Evolutionary conservation across 2,329 filamentous ascomycete genomes (phyloP).

Genomic region (Rhexocercosporidium sp.): DNA sequence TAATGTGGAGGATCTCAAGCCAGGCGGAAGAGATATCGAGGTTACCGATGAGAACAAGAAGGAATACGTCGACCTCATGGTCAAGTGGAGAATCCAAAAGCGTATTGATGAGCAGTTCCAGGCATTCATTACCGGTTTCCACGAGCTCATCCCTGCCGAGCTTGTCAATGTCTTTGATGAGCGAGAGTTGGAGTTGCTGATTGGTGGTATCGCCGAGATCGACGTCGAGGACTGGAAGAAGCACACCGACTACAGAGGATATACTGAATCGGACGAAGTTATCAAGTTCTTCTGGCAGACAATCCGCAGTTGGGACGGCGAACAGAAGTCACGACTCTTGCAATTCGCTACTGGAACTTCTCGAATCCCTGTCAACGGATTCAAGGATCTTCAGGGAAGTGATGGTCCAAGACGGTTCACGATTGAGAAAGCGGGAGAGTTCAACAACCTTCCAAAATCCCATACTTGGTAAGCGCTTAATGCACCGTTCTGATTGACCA

Average conservation of each 20-base stretch:
- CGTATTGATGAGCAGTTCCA: conserved; percentile 98
- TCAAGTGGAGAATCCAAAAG: conserved; percentile 99
- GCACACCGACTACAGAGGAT: conserved; percentile 98
- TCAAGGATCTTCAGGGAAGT: conserved; percentile 97
- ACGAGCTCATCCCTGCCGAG: conserved; percentile 95
- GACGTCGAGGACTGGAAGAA: conserved; percentile 99
- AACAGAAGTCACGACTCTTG: conserved; percentile 94
- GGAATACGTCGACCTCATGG: conserved; percentile 98
- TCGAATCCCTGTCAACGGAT: conserved; percentile 97
- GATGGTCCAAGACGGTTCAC: conserved; percentile 95
- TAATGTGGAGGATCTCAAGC: conserved; percentile 92
- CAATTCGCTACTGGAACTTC: conserved; percentile 98
- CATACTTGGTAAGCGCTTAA: conserved; percentile 83
- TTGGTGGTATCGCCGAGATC: conserved; percentile 99
- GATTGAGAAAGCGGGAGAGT: conserved; percentile 95
- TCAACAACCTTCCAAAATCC: conserved; percentile 89
- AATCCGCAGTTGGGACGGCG: conserved; percentile 94
- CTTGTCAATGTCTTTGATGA: conserved; percentile 99
- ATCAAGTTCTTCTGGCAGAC: conserved; percentile 99
- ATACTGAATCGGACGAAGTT: conserved; percentile 96
- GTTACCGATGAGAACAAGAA: conserved; percentile 99
- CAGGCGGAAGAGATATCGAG: conserved; percentile 86
- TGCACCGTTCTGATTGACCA: not conserved
- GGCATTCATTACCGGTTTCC: conserved; percentile 95
- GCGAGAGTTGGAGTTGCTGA: conserved; percentile 92